Percentiles rank a stretch among this genome's conserved stretches.
Conservation (phyloP, 2,329 filamentous ascomycete genomes). For the Dactylella cylindrospora region DNA sequence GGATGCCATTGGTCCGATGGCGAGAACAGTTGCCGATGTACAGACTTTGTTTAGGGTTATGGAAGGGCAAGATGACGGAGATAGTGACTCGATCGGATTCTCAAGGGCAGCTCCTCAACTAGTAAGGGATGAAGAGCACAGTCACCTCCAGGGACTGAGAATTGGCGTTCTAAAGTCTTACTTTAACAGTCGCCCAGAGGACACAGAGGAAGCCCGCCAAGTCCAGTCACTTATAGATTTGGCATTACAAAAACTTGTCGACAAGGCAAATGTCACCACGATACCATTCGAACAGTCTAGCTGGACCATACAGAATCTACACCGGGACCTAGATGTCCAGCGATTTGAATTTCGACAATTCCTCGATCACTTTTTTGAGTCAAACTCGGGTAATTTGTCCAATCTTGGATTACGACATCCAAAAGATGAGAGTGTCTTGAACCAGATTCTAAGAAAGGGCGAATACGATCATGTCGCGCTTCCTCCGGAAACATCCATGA, state of each 20-base stretch:
- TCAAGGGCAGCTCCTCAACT: neutral
- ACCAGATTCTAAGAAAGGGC: slow-evolving; percentile 4
- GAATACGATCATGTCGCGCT: slow-evolving; percentile 4
- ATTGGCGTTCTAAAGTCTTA: slow-evolving; percentile 8
- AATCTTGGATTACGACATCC: slow-evolving; percentile 2
- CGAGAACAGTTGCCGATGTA: slow-evolving; percentile 57
- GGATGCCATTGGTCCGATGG: slow-evolving; percentile 61
- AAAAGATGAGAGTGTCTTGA: neutral
- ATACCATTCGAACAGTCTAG: neutral
- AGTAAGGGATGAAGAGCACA: neutral
- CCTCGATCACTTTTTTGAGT: slow-evolving; percentile 9
- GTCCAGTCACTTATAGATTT: neutral
- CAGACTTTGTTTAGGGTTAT: slow-evolving; percentile 59
- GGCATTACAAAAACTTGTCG: neutral
- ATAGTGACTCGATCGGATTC: neutral
- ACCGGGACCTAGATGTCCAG: slow-evolving; percentile 6
- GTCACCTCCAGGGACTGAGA: slow-evolving; percentile 2
- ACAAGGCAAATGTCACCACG: neutral
- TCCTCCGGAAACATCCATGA: neutral
- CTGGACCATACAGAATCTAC: slow-evolving; percentile 7
- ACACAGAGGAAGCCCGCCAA: slow-evolving; percentile 1
- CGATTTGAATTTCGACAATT: slow-evolving; percentile 10
- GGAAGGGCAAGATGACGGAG: slow-evolving; percentile 51
- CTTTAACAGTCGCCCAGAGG: slow-evolving; percentile 1
- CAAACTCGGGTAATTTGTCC: neutral